Evolutionary conservation across 2,329 filamentous ascomycete genomes (phyloP).

Genomic region (Fusarium sp.): DNA sequence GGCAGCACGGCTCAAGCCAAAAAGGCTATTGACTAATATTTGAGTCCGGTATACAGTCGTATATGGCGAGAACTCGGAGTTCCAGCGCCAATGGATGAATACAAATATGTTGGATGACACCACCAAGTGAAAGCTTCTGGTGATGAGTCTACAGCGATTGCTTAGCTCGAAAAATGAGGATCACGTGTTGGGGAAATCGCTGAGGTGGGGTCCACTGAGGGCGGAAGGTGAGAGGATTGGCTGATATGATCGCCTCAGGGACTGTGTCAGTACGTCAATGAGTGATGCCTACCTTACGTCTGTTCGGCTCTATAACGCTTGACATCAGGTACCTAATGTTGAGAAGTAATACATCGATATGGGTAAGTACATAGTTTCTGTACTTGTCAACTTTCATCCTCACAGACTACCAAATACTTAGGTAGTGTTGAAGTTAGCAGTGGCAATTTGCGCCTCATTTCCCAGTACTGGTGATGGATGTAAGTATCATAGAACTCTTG

Average conservation of each 20-base stretch:
- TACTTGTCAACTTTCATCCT: neutral
- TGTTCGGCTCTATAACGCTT: neutral
- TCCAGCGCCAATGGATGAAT: constrained; percentile 36
- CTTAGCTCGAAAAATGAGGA: constrained; percentile 46
- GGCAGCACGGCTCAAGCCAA: constrained; percentile 38
- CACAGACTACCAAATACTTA: neutral
- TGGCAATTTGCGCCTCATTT: constrained; percentile 5
- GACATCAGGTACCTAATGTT: neutral
- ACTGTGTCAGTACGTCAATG: constrained; percentile 20
- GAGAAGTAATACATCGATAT: neutral
- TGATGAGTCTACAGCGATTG: constrained; percentile 40
- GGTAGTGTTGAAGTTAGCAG: neutral
- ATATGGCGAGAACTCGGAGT: constrained; percentile 27
- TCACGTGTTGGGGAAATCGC: constrained; percentile 45
- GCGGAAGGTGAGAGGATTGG: constrained; percentile 16
- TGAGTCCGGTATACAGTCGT: constrained; percentile 8
- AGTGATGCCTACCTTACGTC: constrained; percentile 4
- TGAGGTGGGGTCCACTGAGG: constrained; percentile 19
- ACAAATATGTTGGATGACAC: constrained; percentile 44
- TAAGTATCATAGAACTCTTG: constrained; percentile 14
- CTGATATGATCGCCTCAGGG: constrained; percentile 6
- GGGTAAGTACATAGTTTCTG: neutral
- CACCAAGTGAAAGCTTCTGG: constrained; percentile 42
- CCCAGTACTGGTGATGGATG: neutral
- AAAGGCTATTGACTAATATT: constrained; percentile 2